phyloP scores from a whole-genome alignment of 345 rosid species.

The Eucalyptus marginata region DNA sequence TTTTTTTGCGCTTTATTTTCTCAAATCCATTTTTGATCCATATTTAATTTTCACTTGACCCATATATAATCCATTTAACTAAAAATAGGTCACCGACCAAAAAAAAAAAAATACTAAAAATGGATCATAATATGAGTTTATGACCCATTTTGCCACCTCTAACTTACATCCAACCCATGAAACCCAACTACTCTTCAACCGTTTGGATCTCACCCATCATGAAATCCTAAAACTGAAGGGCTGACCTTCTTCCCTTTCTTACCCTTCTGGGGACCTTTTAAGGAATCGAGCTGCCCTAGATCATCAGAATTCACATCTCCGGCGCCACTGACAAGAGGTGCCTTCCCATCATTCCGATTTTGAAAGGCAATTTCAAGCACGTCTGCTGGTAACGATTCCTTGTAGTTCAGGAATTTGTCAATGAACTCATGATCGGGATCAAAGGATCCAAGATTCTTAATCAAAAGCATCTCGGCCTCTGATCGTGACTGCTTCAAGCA shows the following conservation, averaged over 20 bases:
- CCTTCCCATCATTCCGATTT: conserved; percentile 28
- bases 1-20: too few species aligned
- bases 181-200: conserved; percentile 40
- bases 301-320: conserved; percentile 27
- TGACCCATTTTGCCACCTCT: too few species aligned
- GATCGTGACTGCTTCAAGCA: conserved; percentile 85
- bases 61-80: too few species aligned
- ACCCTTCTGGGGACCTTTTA: conserved; percentile 29
- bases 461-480: conserved; percentile 75
- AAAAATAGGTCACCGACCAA: too few species aligned
- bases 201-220: conserved; percentile 99
- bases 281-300: conserved; percentile 1
- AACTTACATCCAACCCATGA: conserved; percentile 15
- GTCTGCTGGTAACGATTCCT: conserved; percentile 63
- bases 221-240: conserved; percentile 69
- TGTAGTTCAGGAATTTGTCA: conserved; percentile 85
- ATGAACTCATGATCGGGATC: conserved; percentile 80
- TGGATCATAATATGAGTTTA: too few species aligned
- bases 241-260: conserved; percentile 91
- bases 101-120: too few species aligned
- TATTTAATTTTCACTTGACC: too few species aligned
- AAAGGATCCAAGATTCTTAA: conserved; percentile 58
- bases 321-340: conserved; percentile 15
- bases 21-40: too few species aligned
- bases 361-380: conserved; percentile 89